Evolutionary conservation across 2,329 filamentous ascomycete genomes (phyloP).

Genomic region (Cytospora mali): DNA sequence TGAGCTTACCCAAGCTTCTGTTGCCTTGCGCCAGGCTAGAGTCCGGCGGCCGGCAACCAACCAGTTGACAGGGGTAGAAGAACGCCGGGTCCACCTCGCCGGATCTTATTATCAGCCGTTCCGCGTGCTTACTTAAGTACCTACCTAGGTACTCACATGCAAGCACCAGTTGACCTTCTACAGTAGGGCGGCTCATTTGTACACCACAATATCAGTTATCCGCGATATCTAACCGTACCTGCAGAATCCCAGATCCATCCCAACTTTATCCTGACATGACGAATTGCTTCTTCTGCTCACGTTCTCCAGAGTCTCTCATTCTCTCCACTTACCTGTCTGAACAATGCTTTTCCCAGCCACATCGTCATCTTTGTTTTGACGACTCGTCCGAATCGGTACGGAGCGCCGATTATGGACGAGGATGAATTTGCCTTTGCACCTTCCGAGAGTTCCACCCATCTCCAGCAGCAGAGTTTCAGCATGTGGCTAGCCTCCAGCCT

Average conservation of each 20-base stretch:
- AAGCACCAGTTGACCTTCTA: too few species aligned
- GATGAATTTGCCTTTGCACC: not conserved
- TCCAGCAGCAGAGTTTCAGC: not conserved
- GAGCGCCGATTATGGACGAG: not conserved
- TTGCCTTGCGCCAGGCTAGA: slow-evolving; percentile 36
- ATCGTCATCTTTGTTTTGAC: not conserved
- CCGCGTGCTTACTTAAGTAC: not conserved
- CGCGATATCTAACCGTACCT: too few species aligned
- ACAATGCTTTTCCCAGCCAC: not conserved
- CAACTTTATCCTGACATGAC: not conserved
- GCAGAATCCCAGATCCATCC: not conserved
- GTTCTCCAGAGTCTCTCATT: not conserved
- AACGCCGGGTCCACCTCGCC: not conserved
- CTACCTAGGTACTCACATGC: not conserved
- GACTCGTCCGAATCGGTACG: not conserved
- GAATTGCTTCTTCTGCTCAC: too few species aligned
- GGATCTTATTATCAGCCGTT: not conserved
- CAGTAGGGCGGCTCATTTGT: too few species aligned
- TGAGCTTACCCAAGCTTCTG: slow-evolving; percentile 44
- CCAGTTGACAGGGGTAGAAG: not conserved
- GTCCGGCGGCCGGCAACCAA: slow-evolving; percentile 7
- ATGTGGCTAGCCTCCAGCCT: not conserved
- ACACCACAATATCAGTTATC: too few species aligned
- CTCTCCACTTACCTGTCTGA: not conserved
- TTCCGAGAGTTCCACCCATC: not conserved